Base-by-base conservation (phyloP, 805 yeast genomes). In the Nakazawaea anatomiae region DNA sequence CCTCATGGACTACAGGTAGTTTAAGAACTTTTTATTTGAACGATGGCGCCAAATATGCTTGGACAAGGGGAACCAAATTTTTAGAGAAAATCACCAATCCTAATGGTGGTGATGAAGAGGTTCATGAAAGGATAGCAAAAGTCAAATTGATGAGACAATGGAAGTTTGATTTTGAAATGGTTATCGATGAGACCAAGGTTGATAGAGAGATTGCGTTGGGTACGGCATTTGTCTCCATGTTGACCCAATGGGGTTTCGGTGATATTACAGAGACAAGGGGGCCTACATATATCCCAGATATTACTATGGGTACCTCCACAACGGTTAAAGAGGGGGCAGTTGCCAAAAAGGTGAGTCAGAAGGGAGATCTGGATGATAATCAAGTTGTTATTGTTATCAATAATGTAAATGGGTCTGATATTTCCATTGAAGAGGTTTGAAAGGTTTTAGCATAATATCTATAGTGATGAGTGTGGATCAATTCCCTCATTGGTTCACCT, bases 201-300 rank as follows among this genome's bases (percentile, higher is more conserved):
- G 82, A 77, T 58, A 60, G 68, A n/a, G 78, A 77, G 50, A 67
- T 75, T 41, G 85, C 79, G 3, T 60, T 83, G 47, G 77, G 82
- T n/a, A 80, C 87, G 6, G 85, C 75, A 1, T 82, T 82, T 57
- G 64, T 79, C 49, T 72, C 85, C 18, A 80, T 82, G 83, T 69
- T 79, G 67, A 78, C 85, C n/a, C 82, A 80, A 63, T 82, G 88
- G 88, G 81, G 82, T 27, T 61, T 70, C 46, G 83, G 82, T 47
- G 78, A 72, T 60, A 67, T 66, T 54, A 77, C 82, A 12, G 75
- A 72, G 48, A 77, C 83, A 29, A 68, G 74, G 44, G 83, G 83
- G 14, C 83, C 83, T 29, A 76, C 82, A 6, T 64, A 42, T 52
- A 54, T 48, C 7, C 46, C 44, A 32, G 43, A 30, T 4, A 51